Conservation (phyloP, 2,329 filamentous ascomycete species). For the Apiospora saccharicola region DNA sequence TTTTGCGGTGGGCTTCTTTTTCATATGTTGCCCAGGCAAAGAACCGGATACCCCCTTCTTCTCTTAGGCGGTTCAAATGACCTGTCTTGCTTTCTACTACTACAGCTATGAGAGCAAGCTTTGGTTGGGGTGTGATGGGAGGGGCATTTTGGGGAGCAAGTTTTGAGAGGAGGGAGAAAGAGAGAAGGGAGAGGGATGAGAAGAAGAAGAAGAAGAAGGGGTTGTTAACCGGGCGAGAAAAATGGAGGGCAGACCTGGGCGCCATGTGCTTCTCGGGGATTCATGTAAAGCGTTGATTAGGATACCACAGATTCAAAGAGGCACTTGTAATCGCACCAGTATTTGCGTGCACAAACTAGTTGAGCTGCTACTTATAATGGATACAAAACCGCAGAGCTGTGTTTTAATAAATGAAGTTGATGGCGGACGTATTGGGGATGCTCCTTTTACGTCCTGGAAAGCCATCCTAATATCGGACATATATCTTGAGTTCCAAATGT, state of each 20-base stretch:
- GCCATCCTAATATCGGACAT: background rate
- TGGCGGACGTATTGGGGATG: background rate
- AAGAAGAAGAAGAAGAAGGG: background rate
- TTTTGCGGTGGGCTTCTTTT: slow-evolving; percentile 5
- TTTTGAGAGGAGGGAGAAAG: background rate
- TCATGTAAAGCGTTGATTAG: slow-evolving; percentile 27
- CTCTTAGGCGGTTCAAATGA: background rate
- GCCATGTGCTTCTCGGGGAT: slow-evolving; percentile 17
- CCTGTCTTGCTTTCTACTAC: slow-evolving; percentile 9
- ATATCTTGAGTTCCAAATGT: background rate
- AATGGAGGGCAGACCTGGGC: slow-evolving; percentile 12
- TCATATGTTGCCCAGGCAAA: slow-evolving; percentile 22
- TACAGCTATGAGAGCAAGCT: background rate
- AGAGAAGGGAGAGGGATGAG: background rate
- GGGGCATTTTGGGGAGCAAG: background rate
- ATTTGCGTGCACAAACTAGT: slow-evolving; percentile 2
- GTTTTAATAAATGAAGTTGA: background rate
- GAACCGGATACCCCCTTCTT: slow-evolving; percentile 13
- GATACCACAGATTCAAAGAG: slow-evolving; percentile 26
- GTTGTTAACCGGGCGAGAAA: background rate
- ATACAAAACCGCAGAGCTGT: background rate
- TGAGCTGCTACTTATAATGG: slow-evolving; percentile 9
- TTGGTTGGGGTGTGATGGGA: background rate
- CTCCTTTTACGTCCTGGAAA: background rate
- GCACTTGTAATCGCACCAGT: slow-evolving; percentile 19